Percentiles rank a stretch among this genome's conserved stretches.
phyloP scores from a whole-genome alignment of 1,284 basidiomycete species.

The Moesziomyces globuligerus region DNA sequence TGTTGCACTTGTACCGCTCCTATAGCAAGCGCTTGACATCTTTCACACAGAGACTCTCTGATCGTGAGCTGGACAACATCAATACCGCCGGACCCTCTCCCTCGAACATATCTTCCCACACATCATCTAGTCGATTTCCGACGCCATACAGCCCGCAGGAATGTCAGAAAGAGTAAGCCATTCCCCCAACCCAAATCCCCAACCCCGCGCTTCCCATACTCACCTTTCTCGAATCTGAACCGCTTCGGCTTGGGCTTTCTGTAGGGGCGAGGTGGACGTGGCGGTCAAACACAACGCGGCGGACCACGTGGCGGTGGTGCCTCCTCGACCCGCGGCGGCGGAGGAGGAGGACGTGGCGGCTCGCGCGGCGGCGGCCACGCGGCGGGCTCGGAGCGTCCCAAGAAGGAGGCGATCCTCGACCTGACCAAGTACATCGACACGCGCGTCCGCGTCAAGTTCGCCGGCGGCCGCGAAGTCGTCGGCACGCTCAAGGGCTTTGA shows the following conservation, averaged over 20 bases:
- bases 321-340: constrained; percentile 5
- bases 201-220: neutral
- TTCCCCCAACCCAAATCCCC: neutral
- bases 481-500: constrained; percentile 95
- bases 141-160: too few relatives aligned
- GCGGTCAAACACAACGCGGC: constrained; percentile 15
- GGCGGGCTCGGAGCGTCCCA: constrained; percentile 77
- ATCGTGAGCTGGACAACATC: neutral
- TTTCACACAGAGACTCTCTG: neutral
- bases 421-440: constrained; percentile 93
- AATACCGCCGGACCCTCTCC: neutral
- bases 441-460: constrained; percentile 92
- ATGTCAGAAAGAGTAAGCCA: constrained; percentile 43
- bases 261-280: constrained; percentile 30
- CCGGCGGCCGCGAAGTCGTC: constrained; percentile 92
- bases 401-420: constrained; percentile 94
- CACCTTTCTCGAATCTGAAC: too few relatives aligned
- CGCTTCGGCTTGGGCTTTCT: neutral
- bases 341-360: constrained; percentile 9
- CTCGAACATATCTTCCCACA: neutral
- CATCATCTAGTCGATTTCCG: neutral
- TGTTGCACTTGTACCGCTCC: neutral
- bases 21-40: neutral
- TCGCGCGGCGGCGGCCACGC: constrained; percentile 3
- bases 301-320: constrained; percentile 25